phyloP scores from a whole-genome alignment of 345 rosid genomes.

The Zanthoxylum bungeanum region DNA sequence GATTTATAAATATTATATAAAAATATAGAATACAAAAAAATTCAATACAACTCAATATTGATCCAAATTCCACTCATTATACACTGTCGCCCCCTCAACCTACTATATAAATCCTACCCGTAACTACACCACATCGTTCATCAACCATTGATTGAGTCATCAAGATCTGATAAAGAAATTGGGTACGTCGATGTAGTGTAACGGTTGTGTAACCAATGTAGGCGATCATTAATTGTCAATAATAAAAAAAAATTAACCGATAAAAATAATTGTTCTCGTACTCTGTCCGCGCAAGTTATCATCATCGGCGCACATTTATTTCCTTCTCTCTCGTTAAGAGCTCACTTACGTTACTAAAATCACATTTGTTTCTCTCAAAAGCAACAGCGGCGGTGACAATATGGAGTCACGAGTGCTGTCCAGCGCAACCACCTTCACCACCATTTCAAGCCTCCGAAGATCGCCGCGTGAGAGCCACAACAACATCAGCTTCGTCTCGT shows the following conservation, averaged over 20 bases:
- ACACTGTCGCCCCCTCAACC: neutral
- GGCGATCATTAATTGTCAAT: neutral
- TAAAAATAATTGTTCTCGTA: neutral
- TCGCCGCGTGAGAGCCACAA: conserved; percentile 30
- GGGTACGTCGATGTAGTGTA: neutral
- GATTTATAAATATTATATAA: too few relatives aligned
- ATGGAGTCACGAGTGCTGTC: conserved; percentile 91
- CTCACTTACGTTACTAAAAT: conserved; percentile 9
- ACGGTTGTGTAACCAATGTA: neutral
- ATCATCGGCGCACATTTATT: conserved; percentile 5
- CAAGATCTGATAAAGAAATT: neutral
- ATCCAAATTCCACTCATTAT: too few relatives aligned
- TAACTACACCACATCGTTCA: neutral
- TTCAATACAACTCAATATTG: too few relatives aligned
- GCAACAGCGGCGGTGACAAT: neutral
- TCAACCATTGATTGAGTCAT: neutral
- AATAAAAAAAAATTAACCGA: neutral
- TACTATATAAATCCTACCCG: neutral
- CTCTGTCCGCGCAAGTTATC: conserved; percentile 5
- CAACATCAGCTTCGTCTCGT: conserved; percentile 19
- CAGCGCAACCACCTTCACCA: conserved; percentile 50
- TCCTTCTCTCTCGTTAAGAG: conserved; percentile 14
- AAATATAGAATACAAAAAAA: too few relatives aligned
- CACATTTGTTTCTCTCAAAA: conserved; percentile 13
- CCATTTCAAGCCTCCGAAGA: conserved; percentile 36